Base-by-base conservation (phyloP, 2,329 filamentous ascomycete species). In the Ophiostoma novo-ulmi region DNA sequence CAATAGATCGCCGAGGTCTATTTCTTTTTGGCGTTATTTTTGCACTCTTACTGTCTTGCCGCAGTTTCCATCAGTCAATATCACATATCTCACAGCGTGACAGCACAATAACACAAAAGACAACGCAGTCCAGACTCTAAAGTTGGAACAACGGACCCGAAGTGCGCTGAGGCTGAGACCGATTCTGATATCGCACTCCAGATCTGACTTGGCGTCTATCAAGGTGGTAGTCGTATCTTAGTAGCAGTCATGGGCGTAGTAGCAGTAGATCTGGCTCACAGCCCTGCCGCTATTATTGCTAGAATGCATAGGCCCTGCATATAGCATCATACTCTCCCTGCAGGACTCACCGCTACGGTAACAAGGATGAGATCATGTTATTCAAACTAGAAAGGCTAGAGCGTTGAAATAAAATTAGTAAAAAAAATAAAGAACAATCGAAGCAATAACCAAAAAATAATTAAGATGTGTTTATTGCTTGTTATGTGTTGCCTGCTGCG, bases 141-240 rank as follows among this genome's bases (percentile, higher is more conserved):
- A 26, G 14, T 7, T 6, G 5, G 44, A n/a, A 20, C 44, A n/a
- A 48, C 44, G 17, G 44, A 48, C 17, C 44, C 44, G 17, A 36
- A 36, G 58, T 31, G 26, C 31, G 58, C 58, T 63, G 58, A 6
- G 58, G 58, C 26, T 63, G 13, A 63, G 58, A 63, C 36, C 58
- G 14, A n/a, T 63, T 63, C 31, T 36, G 58, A 35, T 63, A 63
- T 63, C 58, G 36, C 58, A 63, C 58, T 63, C 31, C 31, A 17
- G 58, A 63, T 63, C 58, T 63, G 31, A n/a, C 58, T 63, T 63
- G 58, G 58, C 58, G 31, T 63, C n/a, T 22, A 61, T 61, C n/a
- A 10, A 61, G 55, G n/a, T 26, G 10, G 22, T 31, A 26, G 52
- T 26, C 48, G 20, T 17, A 10, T 11, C 52, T 14, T 22, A 22